These are phyloP conservation scores for Arctostaphylos glauca DNA, from an alignment of 148 eudicot genomes.

Conservation along the genomic window DNA sequence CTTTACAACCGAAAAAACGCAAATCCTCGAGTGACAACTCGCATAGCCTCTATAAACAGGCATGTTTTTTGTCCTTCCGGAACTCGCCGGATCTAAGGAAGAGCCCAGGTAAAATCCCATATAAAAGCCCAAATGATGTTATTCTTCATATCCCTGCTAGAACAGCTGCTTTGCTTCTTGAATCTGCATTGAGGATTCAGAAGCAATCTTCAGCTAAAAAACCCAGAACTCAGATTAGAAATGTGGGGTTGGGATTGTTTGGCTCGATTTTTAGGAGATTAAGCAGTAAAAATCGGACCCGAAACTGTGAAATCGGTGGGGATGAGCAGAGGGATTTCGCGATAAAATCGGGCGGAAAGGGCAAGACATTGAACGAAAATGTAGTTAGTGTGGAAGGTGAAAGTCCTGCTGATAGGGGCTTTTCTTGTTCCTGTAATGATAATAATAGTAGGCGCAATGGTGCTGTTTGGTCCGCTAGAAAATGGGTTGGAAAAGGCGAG, in stretches of 20 bases:
- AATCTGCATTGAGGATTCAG: constrained; percentile 71
- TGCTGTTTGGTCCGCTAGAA: constrained; percentile 31
- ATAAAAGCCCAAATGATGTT: constrained; percentile 41
- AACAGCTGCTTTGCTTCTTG: constrained; percentile 63
- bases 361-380: constrained; percentile 16
- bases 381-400: neutral
- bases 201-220: constrained; percentile 31
- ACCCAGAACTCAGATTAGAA: constrained; percentile 38
- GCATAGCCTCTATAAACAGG: constrained; percentile 45
- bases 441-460: constrained; percentile 42
- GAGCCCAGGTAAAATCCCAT: constrained; percentile 38
- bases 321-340: neutral
- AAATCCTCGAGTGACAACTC: constrained; percentile 32
- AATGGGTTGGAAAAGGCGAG: constrained; percentile 9
- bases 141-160: constrained; percentile 64
- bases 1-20: constrained; percentile 29
- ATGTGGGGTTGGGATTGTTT: constrained; percentile 46
- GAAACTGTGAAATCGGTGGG: constrained; percentile 21
- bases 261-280: constrained; percentile 57
- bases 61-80: constrained; percentile 56
- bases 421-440: constrained; percentile 26
- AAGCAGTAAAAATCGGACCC: constrained; percentile 30
- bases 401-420: constrained; percentile 4
- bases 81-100: constrained; percentile 59
- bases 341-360: constrained; percentile 12